Base-by-base conservation (phyloP, 1,139 yeast genomes). In the Magnusiomyces clavatus region DNA sequence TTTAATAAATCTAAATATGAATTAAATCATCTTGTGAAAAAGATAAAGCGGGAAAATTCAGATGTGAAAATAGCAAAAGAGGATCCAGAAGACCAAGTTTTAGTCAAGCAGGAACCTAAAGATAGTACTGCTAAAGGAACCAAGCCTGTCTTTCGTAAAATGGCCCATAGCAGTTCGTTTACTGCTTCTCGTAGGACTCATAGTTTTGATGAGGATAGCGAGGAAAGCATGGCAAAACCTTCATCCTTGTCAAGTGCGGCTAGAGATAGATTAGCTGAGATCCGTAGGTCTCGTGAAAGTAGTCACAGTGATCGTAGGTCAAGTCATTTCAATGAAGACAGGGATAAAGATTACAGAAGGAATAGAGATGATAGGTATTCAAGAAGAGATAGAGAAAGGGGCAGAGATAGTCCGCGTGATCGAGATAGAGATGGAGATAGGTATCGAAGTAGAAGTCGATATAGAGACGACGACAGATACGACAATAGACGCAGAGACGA, bases 261-360 rank as follows among this genome's bases (percentile, higher is more conserved):
- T 5, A 44, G 52, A 37, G 53, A 48, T 34, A 54, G 48, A 37
- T 43, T 54, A 20, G 57, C 51, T 12, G 51, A 49, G 11, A 54
- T 54, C n/a, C 43, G 57, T 34, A 49, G 49, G 17, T 24, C 31
- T 24, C 31, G 31, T 24, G 31, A 24, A 24, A 24, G 8, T 8
- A 24, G 31, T 24, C 31, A 24, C 31, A 24, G 31, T 24, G 31
- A 24, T 24, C 8, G 6, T 24, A 24, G 31, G 8, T 24, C 31
- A 24, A 24, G 31, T 8, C 31, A 24, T 24, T 24, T 5, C 31
- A n/a, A n/a, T n/a, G 31, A 24, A 4, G 31, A 24, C 31, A 24
- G 31, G 8, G 31, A 24, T 24, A 24, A 8, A 24, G 31, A 24
- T 5, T 24, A 24, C 31, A 24, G 31, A 24, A 24, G 8, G 8